Evolutionary conservation across 805 yeast species (phyloP).

Genomic region (Starmera caribaea): DNA sequence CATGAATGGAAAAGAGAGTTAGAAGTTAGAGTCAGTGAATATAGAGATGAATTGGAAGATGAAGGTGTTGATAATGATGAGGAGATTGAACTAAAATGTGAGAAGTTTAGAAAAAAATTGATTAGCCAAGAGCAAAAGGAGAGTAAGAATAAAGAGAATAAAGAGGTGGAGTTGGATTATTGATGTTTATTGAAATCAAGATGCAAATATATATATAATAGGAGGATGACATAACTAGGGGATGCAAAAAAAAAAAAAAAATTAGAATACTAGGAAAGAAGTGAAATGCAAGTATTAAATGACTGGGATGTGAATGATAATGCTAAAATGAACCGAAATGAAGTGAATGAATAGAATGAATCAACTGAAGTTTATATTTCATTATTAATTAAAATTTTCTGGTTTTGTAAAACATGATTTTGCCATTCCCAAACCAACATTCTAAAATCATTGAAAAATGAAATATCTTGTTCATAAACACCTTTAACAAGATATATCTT

Average conservation of each 20-base stretch:
- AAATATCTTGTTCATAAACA: slow-evolving; percentile 14
- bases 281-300: too few species aligned
- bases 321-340: too few species aligned
- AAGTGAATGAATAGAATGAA: too few species aligned
- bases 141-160: slow-evolving; percentile 6
- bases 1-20: slow-evolving; percentile 15
- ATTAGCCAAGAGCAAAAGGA: slow-evolving; percentile 4
- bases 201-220: too few species aligned
- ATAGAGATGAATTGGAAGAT: slow-evolving; percentile 44
- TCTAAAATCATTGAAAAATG: slow-evolving; percentile 20
- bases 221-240: too few species aligned
- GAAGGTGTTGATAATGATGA: slow-evolving; percentile 26
- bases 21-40: slow-evolving; percentile 35
- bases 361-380: slow-evolving; percentile 4
- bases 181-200: neutral
- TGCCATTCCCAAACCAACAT: slow-evolving; percentile 20
- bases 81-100: slow-evolving; percentile 21
- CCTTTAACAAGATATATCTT: slow-evolving; percentile 24
- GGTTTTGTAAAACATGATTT: slow-evolving; percentile 8
- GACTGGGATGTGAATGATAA: too few species aligned
- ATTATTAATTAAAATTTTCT: slow-evolving; percentile 16
- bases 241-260: too few species aligned
- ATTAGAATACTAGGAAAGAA: too few species aligned
- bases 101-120: slow-evolving; percentile 18
- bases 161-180: slow-evolving; percentile 2